Conservation (phyloP, 192 early-diverging fungal species). For the Mortierella hygrophila region DNA sequence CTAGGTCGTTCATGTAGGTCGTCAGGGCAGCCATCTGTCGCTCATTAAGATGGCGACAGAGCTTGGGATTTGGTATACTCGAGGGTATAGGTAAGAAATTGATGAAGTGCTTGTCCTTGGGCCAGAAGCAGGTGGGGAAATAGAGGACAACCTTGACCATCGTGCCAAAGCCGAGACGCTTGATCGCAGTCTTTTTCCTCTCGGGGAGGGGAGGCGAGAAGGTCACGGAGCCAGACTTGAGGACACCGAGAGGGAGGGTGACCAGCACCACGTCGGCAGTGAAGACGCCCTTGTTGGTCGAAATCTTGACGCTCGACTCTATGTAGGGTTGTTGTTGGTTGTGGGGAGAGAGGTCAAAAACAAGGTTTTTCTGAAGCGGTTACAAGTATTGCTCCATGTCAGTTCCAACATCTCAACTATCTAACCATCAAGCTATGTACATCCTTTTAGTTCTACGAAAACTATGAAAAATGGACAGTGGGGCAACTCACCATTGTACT, state of each 20-base stretch:
- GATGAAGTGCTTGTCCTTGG: conserved; percentile 47
- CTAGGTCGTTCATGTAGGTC: conserved; percentile 47
- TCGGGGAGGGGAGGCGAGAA: conserved; percentile 59
- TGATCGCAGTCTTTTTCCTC: conserved; percentile 47
- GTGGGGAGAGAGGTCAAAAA: conserved; percentile 14
- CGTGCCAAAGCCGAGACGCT: conserved; percentile 57
- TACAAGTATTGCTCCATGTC: conserved; percentile 44
- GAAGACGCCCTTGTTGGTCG: conserved; percentile 45
- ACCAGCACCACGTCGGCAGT: conserved; percentile 55
- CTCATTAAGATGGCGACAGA: conserved; percentile 46
- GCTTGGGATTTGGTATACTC: conserved; percentile 36
- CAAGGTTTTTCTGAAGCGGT: conserved; percentile 36
- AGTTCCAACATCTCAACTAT: conserved; percentile 27
- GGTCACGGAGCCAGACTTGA: conserved; percentile 43
- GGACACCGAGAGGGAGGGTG: conserved; percentile 62
- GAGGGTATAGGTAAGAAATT: conserved; percentile 51
- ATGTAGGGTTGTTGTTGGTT: neutral
- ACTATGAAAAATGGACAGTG: neutral
- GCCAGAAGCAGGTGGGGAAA: conserved; percentile 54
- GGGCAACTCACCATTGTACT: conserved; percentile 52
- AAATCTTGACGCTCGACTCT: conserved; percentile 45
- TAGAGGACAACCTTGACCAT: conserved; percentile 58
- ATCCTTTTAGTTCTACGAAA: conserved; percentile 3
- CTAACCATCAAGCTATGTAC: conserved; percentile 15
- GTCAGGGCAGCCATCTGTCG: conserved; percentile 43